phyloP scores from a whole-genome alignment of 257 asterid species.

The Coffea canephora region DNA sequence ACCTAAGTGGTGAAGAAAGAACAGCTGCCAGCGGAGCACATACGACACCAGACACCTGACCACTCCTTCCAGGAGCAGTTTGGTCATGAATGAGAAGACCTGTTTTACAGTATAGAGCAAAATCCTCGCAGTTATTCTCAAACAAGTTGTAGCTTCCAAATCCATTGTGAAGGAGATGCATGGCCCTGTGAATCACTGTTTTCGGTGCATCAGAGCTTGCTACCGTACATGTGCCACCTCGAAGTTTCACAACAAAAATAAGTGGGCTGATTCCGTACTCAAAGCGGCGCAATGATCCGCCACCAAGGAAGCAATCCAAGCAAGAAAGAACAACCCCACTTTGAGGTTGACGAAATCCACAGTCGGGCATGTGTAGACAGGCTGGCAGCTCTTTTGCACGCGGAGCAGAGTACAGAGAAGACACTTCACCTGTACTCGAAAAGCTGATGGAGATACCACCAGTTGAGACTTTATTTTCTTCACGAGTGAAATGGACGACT shows the following conservation, averaged over 20 bases:
- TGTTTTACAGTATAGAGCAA: slow-evolving; percentile 45
- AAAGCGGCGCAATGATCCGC: slow-evolving; percentile 30
- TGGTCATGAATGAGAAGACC: slow-evolving; percentile 30
- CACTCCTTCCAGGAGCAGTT: slow-evolving; percentile 33
- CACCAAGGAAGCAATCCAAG: slow-evolving; percentile 36
- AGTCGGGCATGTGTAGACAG: slow-evolving; percentile 27
- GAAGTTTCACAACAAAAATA: slow-evolving; percentile 27
- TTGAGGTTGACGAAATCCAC: slow-evolving; percentile 26
- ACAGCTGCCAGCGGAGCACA: slow-evolving; percentile 36
- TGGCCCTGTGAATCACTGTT: slow-evolving; percentile 30
- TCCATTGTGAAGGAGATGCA: slow-evolving; percentile 35
- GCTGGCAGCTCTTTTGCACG: slow-evolving; percentile 4
- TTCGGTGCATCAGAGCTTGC: slow-evolving; percentile 32
- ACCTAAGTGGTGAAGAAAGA: slow-evolving; percentile 29
- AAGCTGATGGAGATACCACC: slow-evolving; percentile 8
- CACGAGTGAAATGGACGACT: slow-evolving; percentile 36
- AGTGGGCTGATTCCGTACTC: slow-evolving; percentile 25
- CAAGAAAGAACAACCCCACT: slow-evolving; percentile 43
- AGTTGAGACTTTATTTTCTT: not conserved
- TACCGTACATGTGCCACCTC: slow-evolving; percentile 44
- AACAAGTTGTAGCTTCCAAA: slow-evolving; percentile 33
- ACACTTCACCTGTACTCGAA: not conserved
- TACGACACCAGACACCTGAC: slow-evolving; percentile 29
- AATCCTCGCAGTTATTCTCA: slow-evolving; percentile 41
- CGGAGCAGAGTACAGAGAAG: not conserved